Evolutionary conservation across 164 flowering plant genomes (phyloP).

Genomic region (grape (Vitis vinifera)): DNA sequence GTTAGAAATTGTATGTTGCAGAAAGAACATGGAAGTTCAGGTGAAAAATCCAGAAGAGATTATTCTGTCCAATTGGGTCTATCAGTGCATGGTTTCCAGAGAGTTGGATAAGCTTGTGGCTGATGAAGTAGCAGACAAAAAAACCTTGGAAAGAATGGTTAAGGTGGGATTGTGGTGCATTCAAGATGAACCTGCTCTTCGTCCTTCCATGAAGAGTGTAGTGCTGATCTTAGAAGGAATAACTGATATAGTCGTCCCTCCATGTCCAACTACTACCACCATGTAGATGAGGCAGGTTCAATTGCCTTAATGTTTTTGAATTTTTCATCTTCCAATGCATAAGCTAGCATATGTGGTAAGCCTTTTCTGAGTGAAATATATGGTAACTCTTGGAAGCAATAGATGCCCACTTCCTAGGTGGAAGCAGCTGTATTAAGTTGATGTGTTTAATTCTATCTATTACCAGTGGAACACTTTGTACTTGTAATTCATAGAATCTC

Average conservation of each 20-base stretch:
- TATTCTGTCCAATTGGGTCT: conserved; percentile 19
- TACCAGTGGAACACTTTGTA: too few relatives aligned
- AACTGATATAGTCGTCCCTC: conserved; percentile 23
- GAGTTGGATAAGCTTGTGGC: conserved; percentile 17
- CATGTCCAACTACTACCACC: conserved; percentile 13
- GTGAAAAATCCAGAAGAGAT: conserved; percentile 15
- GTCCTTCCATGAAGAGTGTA: conserved; percentile 42
- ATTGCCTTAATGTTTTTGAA: too few relatives aligned
- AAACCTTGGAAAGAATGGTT: conserved; percentile 22
- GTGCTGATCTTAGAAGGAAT: conserved; percentile 43
- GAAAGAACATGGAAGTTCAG: conserved; percentile 17
- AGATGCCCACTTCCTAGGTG: too few relatives aligned
- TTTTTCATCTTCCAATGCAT: too few relatives aligned
- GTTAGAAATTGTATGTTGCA: conserved; percentile 27
- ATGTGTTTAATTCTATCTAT: too few relatives aligned
- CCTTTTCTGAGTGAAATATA: too few relatives aligned
- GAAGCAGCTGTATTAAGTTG: too few relatives aligned
- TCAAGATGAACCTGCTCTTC: conserved; percentile 33
- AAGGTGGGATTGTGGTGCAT: conserved; percentile 38
- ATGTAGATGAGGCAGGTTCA: background rate
- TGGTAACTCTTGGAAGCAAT: too few relatives aligned
- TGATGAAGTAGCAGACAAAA: conserved; percentile 16
- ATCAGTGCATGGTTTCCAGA: conserved; percentile 12
- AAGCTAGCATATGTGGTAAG: too few relatives aligned
- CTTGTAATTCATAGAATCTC: too few relatives aligned